Percentiles rank a stretch among this genome's conserved stretches.
phyloP scores from a whole-genome alignment of 352 stramenopile species.

The Pythium rhizo-oryzae region DNA sequence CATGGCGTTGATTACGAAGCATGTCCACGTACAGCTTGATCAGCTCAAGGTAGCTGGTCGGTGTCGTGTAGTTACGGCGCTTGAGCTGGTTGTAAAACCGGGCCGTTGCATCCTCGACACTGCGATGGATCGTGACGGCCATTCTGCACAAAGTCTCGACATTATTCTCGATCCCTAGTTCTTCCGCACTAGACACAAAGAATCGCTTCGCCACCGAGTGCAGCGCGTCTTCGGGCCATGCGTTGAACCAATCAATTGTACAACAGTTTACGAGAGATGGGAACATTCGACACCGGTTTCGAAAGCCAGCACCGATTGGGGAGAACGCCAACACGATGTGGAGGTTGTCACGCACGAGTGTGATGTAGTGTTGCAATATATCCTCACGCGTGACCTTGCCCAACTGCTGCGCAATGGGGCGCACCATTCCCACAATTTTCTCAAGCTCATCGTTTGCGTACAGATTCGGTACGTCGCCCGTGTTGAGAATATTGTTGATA shows the following conservation, averaged over 20 bases:
- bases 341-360: slow-evolving; percentile 87
- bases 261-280: slow-evolving; percentile 97
- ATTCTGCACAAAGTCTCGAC: slow-evolving; percentile 91
- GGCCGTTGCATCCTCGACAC: slow-evolving; percentile 89
- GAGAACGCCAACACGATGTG: slow-evolving; percentile 96
- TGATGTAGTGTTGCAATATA: slow-evolving; percentile 91
- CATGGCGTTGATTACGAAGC: slow-evolving; percentile 93
- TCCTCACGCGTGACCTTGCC: slow-evolving; percentile 89
- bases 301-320: slow-evolving; percentile 94
- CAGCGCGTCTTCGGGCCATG: slow-evolving; percentile 93
- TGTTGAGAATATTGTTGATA: slow-evolving; percentile 97
- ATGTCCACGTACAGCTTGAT: slow-evolving; percentile 94
- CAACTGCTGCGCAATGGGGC: slow-evolving; percentile 89
- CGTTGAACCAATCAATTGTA: slow-evolving; percentile 97
- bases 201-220: slow-evolving; percentile 94
- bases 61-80: slow-evolving; percentile 95
- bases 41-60: slow-evolving; percentile 95
- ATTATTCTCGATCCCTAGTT: slow-evolving; percentile 87
- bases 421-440: slow-evolving; percentile 89
- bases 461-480: slow-evolving; percentile 94
- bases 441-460: slow-evolving; percentile 93
- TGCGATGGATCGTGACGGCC: slow-evolving; percentile 93
- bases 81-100: slow-evolving; percentile 84
- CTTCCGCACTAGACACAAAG: slow-evolving; percentile 78
- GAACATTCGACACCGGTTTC: slow-evolving; percentile 94